phyloP scores from a whole-genome alignment of 805 yeast species.

The Cyberlindnera mississippiensis region DNA sequence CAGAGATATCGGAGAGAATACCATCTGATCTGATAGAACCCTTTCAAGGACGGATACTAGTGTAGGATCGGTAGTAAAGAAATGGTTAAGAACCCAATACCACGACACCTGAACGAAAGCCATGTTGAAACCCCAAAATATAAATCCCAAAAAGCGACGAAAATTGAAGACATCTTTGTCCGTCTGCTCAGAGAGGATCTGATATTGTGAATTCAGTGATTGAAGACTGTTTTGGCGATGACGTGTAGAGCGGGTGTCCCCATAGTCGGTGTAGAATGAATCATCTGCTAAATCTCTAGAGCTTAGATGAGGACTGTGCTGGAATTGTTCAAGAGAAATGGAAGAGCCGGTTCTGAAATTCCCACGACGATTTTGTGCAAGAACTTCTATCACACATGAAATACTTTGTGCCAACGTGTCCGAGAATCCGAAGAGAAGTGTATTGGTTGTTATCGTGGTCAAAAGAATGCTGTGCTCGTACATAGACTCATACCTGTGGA shows the following conservation, averaged over 20 bases:
- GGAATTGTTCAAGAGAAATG: conserved; percentile 16
- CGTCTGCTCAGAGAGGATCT: conserved; percentile 28
- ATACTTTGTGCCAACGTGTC: conserved; percentile 78
- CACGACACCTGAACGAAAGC: conserved; percentile 84
- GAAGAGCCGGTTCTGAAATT: conserved; percentile 10
- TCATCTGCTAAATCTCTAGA: conserved; percentile 20
- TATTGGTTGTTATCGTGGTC: conserved; percentile 79
- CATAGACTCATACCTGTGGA: conserved; percentile 53
- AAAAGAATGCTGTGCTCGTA: conserved; percentile 63
- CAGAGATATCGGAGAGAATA: conserved; percentile 84
- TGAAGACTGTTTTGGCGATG: conserved; percentile 29
- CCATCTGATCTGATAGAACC: conserved; percentile 83
- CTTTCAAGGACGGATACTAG: conserved; percentile 80
- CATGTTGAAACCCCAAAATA: conserved; percentile 82
- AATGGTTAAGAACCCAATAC: conserved; percentile 76
- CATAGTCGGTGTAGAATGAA: conserved; percentile 28
- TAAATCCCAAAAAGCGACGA: conserved; percentile 70
- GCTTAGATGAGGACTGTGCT: conserved; percentile 3
- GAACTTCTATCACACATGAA: conserved; percentile 21
- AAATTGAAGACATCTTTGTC: conserved; percentile 48
- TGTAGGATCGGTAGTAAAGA: conserved; percentile 79
- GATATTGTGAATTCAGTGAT: conserved; percentile 24
- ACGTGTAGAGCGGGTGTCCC: conserved; percentile 27
- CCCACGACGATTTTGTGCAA: conserved; percentile 3
- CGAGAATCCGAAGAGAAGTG: conserved; percentile 82